Percentiles rank a stretch among this genome's conserved stretches.
phyloP scores from a whole-genome alignment of 169 alveolate species.

The Neospora caninum region DNA sequence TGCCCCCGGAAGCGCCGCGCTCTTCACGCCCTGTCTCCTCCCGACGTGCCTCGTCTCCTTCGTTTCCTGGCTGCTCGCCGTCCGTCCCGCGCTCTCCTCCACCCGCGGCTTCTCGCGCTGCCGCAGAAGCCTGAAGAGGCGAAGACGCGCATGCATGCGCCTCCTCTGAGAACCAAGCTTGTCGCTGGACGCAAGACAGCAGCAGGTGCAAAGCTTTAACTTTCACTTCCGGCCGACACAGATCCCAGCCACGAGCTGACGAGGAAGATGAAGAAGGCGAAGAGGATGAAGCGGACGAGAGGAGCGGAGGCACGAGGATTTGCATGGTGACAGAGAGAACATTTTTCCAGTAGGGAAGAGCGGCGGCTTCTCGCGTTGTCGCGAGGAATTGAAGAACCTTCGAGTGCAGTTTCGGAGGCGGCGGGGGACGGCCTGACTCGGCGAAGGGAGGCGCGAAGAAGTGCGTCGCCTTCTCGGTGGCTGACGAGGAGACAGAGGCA shows the following conservation, averaged over 20 bases:
- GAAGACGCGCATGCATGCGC: background rate
- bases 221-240: background rate
- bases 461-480: background rate
- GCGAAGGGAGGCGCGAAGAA: background rate
- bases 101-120: no score
- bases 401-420: background rate
- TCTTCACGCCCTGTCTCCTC: background rate
- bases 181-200: slow-evolving; percentile 20
- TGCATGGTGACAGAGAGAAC: background rate
- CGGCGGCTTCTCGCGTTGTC: background rate
- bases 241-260: background rate
- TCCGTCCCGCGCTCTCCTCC: background rate
- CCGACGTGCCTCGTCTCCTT: background rate
- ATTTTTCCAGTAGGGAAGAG: background rate
- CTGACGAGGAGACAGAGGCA: background rate
- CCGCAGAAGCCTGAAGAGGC: no score
- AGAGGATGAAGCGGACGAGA: background rate
- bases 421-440: background rate
- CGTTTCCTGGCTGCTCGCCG: background rate
- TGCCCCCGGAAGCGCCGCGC: background rate
- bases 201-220: background rate
- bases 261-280: background rate
- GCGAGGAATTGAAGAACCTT: background rate
- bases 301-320: slow-evolving; percentile 19
- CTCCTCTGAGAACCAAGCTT: background rate